Base-by-base conservation (phyloP, 495 filamentous ascomycete genomes). In the Penicillium goetzii region DNA sequence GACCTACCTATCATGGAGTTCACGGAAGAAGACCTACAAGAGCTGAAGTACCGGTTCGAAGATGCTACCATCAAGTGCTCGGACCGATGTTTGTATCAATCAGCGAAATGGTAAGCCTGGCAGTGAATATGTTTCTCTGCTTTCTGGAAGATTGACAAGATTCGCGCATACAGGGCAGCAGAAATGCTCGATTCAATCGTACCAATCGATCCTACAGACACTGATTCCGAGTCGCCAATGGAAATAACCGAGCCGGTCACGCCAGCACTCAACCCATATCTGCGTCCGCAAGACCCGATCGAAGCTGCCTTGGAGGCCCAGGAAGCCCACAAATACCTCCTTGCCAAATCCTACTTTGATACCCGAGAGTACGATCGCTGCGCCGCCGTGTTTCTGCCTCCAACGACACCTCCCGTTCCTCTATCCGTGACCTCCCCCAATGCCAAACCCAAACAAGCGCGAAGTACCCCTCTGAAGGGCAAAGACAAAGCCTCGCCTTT, bases 301-400 rank as follows among this genome's bases (percentile, higher is more conserved):
- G 93, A 99, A 80, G 89, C 90, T 7, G 73, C 78, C 1, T 86
- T 96, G 2, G 96, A 99, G 76, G 84, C 88, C 5, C 84, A 82
- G 65, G 96, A 99, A 75, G 78, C 92, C 12, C 83, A 88, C 66
- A 88, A 87, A 71, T 98, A 92, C 72, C 86, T 98, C 1, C 82
- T 99, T 14, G 95, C 96, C 34, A 97, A 97, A 72, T 92, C 95
- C 0, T 91, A 92, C 68, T 98, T 99, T 68, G 95, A 99, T 66
- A 96, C 92, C 62, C 90, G 92, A 57, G 96, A 99, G 76, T 98
- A 87, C 70, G 94, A 98, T 68, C 92, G 96, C 56, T 97, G 93
- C 69, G 89, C 95, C 9, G 89, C 92, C 21, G 90, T 96, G 50
- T 97, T 97, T 70, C 81, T 97, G 0, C 91, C 92, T 26, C 84